Conservation (phyloP, 305 asterid genomes). For the Fraxinus sp. region DNA sequence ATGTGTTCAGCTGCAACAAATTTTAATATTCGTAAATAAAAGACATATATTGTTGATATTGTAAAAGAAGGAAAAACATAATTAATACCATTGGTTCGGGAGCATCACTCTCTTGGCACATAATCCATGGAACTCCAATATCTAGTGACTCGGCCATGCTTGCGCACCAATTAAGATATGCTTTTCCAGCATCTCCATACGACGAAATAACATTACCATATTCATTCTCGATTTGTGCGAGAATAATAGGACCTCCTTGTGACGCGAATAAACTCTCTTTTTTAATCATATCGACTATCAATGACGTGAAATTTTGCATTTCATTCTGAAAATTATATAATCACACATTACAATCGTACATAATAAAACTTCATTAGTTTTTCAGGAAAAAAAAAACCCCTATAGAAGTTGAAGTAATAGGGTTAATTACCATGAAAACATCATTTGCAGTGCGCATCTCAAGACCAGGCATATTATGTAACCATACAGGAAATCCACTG, state of each 20-base stretch:
- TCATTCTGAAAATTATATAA: constrained; percentile 44
- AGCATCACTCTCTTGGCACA: constrained; percentile 80
- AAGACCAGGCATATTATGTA: constrained; percentile 59
- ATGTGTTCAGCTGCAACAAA: constrained; percentile 48
- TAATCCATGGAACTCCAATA: constrained; percentile 76
- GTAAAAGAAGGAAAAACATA: background rate
- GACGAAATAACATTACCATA: constrained; percentile 51
- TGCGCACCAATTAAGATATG: constrained; percentile 65
- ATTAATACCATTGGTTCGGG: constrained; percentile 54
- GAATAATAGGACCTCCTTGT: constrained; percentile 85
- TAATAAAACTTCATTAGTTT: background rate
- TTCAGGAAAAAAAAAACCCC: background rate
- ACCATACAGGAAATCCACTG: constrained; percentile 82
- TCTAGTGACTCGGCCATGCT: constrained; percentile 53
- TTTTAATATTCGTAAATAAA: constrained; percentile 23
- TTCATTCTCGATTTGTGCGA: constrained; percentile 78
- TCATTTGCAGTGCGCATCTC: constrained; percentile 53
- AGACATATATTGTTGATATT: background rate
- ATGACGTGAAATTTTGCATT: constrained; percentile 64
- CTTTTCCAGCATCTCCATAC: constrained; percentile 68
- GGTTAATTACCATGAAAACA: constrained; percentile 54
- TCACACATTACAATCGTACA: background rate
- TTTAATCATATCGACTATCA: constrained; percentile 68
- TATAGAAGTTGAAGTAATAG: background rate
- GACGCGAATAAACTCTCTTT: constrained; percentile 69